phyloP scores from a whole-genome alignment of 257 asterid species.

The Solanum pinnatisectum region DNA sequence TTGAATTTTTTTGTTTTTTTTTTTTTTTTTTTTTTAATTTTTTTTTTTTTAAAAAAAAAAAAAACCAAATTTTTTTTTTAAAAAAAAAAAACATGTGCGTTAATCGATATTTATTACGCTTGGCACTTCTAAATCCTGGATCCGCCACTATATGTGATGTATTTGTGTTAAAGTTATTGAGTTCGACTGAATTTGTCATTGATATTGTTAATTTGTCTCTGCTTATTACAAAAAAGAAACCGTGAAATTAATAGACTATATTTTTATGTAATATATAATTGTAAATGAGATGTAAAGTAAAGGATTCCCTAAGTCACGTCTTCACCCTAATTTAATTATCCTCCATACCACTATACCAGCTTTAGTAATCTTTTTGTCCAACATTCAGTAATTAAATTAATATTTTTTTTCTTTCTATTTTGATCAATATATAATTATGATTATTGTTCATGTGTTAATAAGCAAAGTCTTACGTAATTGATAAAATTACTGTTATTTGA shows the following conservation, averaged over 20 bases:
- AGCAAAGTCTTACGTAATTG: fast-evolving
- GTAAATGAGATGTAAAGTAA: constrained; percentile 24
- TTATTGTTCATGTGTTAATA: neutral
- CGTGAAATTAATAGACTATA: constrained; percentile 15
- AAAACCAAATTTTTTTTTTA: no score
- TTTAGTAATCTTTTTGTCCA: neutral
- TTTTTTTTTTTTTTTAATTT: no score
- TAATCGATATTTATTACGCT: no score
- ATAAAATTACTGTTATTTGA: neutral
- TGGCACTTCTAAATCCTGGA: no score
- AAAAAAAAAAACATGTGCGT: no score
- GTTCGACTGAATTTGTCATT: neutral
- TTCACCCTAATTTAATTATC: constrained; percentile 3
- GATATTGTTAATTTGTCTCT: neutral
- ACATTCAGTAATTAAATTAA: neutral
- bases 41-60: no score
- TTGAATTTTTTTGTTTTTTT: no score
- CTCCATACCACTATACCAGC: neutral
- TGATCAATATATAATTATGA: neutral
- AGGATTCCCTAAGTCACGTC: constrained; percentile 46
- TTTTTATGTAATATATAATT: constrained; percentile 8
- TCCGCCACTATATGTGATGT: no score
- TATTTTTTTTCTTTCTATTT: neutral
- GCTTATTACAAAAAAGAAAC: neutral
- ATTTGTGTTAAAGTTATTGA: neutral